Percentiles rank a stretch among this genome's conserved stretches.
Conservation (phyloP, 345 rosid species). For the Eucalyptus pauciflora region DNA sequence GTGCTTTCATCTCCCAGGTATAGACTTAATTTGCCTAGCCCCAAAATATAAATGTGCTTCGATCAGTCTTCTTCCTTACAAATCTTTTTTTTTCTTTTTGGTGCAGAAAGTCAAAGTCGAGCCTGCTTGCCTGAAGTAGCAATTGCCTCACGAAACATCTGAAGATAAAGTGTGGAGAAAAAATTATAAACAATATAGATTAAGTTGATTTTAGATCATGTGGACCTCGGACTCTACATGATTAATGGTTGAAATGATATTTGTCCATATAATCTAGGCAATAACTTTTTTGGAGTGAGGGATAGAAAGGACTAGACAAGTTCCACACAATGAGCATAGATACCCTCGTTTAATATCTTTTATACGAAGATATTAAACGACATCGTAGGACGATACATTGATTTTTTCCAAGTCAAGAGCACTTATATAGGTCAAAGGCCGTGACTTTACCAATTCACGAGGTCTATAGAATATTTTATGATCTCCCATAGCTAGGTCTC, state of each 20-base stretch:
- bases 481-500: not conserved
- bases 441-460: not conserved
- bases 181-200: not conserved
- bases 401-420: not conserved
- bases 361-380: too few species aligned
- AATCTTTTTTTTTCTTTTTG: not conserved
- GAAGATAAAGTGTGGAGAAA: not conserved
- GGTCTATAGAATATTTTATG: not conserved
- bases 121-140: not conserved
- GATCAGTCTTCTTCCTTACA: not conserved
- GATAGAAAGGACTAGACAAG: not conserved
- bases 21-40: not conserved
- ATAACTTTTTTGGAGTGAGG: not conserved
- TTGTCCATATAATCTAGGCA: not conserved
- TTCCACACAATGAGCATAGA: not conserved
- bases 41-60: not conserved
- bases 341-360: too few species aligned
- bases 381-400: too few species aligned
- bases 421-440: not conserved
- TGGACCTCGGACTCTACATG: rapidly evolving
- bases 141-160: not conserved
- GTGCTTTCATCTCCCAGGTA: not conserved
- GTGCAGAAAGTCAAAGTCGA: not conserved
- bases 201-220: not conserved
- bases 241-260: not conserved